A percentile compares a stretch with the other conserved stretches of the same genome.
phyloP scores from a whole-genome alignment of 1,139 yeast genomes.

The Magnusiomyces suaveolens region DNA sequence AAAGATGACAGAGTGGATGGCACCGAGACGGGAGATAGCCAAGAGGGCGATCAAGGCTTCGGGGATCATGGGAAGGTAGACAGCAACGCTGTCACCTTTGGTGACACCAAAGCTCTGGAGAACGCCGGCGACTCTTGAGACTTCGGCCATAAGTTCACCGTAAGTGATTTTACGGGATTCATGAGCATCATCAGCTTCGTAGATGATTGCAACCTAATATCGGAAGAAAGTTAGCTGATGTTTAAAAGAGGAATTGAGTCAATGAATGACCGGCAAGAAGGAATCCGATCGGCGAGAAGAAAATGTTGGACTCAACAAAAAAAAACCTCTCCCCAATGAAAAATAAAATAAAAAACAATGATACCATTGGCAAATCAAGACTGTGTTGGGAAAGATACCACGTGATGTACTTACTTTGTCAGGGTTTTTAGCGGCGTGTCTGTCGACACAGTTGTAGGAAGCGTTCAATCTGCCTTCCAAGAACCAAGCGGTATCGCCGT shows the following conservation, averaged over 20 bases:
- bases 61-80: constrained; percentile 79
- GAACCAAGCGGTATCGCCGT: constrained; percentile 71
- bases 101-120: constrained; percentile 48
- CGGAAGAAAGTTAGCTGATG: neutral
- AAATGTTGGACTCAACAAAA: constrained; percentile 20
- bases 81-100: constrained; percentile 80
- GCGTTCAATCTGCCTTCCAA: constrained; percentile 70
- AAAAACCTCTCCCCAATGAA: no score
- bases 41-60: constrained; percentile 64
- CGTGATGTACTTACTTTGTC: constrained; percentile 54
- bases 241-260: no score
- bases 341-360: no score
- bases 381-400: neutral
- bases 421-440: constrained; percentile 67
- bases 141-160: constrained; percentile 61
- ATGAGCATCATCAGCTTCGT: constrained; percentile 70
- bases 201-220: constrained; percentile 31
- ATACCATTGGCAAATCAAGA: neutral
- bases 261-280: neutral
- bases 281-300: neutral
- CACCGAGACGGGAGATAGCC: constrained; percentile 72
- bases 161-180: constrained; percentile 56
- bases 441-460: constrained; percentile 66
- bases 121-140: constrained; percentile 44
- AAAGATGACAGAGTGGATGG: constrained; percentile 73